Conservation (phyloP, 306 rosid species). For the Clitoria ternatea region DNA sequence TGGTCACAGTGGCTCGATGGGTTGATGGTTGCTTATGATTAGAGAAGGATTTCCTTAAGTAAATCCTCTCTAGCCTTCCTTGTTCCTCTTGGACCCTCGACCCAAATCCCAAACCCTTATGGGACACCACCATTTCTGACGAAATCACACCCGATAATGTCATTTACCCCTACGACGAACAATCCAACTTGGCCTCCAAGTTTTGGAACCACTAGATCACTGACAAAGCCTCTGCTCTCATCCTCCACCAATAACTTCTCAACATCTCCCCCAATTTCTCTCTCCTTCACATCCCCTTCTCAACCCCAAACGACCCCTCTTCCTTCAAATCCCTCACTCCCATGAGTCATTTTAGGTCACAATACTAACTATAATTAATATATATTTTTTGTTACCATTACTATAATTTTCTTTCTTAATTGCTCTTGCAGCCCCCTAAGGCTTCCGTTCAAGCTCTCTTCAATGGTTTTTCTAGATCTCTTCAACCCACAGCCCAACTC, state of each 20-base stretch:
- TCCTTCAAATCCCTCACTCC: conserved; percentile 53
- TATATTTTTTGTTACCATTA: too few relatives aligned
- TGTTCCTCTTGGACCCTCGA: conserved; percentile 56
- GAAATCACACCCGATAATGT: conserved; percentile 32
- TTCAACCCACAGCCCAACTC: conserved; percentile 32
- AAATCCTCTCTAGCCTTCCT: conserved; percentile 72
- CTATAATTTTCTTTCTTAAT: neutral
- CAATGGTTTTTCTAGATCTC: conserved; percentile 58
- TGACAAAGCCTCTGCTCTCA: conserved; percentile 46
- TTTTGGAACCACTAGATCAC: conserved; percentile 74
- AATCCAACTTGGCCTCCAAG: conserved; percentile 60
- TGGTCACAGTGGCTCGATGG: too few relatives aligned
- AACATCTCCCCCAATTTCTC: conserved; percentile 40
- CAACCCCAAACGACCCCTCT: conserved; percentile 61
- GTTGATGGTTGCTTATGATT: too few relatives aligned
- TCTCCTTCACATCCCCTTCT: conserved; percentile 49
- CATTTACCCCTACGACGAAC: conserved; percentile 47
- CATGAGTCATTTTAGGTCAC: conserved; percentile 14
- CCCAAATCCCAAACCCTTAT: conserved; percentile 39
- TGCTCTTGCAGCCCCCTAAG: conserved; percentile 36
- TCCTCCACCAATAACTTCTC: conserved; percentile 76
- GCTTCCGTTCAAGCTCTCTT: conserved; percentile 50
- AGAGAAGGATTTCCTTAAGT: conserved; percentile 91
- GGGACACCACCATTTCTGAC: conserved; percentile 50
- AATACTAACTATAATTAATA: too few relatives aligned